Conservation (phyloP, 805 yeast genomes). For the Zygoascus flipseniorum region DNA sequence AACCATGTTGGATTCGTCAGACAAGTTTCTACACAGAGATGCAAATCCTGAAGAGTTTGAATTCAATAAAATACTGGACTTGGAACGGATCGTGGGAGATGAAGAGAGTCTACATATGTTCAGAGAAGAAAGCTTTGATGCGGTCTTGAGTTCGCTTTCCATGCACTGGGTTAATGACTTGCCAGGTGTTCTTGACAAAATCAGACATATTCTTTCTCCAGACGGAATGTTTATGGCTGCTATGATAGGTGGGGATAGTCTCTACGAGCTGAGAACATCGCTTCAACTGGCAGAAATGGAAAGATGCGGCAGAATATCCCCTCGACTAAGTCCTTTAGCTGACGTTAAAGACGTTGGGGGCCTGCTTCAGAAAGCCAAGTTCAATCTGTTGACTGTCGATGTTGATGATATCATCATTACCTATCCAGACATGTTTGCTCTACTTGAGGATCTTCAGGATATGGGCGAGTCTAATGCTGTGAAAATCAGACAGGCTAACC, state of each 20-base stretch:
- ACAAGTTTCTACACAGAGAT: slow-evolving; percentile 46
- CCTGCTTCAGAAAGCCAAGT: slow-evolving; percentile 65
- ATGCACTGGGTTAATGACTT: slow-evolving; percentile 83
- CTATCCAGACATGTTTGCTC: slow-evolving; percentile 60
- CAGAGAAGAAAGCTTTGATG: slow-evolving; percentile 44
- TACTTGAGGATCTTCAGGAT: slow-evolving; percentile 61
- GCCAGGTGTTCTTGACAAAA: slow-evolving; percentile 51
- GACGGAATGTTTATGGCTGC: slow-evolving; percentile 79
- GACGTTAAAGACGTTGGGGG: slow-evolving; percentile 70
- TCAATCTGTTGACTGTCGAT: slow-evolving; percentile 73
- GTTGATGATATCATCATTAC: slow-evolving; percentile 75
- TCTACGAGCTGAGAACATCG: slow-evolving; percentile 74
- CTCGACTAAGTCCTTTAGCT: slow-evolving; percentile 74
- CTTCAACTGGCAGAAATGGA: slow-evolving; percentile 79
- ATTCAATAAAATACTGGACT: slow-evolving; percentile 37
- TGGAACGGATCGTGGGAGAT: slow-evolving; percentile 50
- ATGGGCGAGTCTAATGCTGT: slow-evolving; percentile 85
- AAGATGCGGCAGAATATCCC: slow-evolving; percentile 68
- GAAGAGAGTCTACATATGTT: slow-evolving; percentile 54
- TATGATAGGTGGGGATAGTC: slow-evolving; percentile 75
- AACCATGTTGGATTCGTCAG: slow-evolving; percentile 60
- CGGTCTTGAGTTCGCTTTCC: slow-evolving; percentile 63
- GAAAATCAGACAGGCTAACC: slow-evolving; percentile 26
- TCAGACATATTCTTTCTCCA: slow-evolving; percentile 55
- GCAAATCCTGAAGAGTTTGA: slow-evolving; percentile 27